Evolutionary conservation across 75 land plant genomes (phyloP).

Genomic region (Larix kaempferi): DNA sequence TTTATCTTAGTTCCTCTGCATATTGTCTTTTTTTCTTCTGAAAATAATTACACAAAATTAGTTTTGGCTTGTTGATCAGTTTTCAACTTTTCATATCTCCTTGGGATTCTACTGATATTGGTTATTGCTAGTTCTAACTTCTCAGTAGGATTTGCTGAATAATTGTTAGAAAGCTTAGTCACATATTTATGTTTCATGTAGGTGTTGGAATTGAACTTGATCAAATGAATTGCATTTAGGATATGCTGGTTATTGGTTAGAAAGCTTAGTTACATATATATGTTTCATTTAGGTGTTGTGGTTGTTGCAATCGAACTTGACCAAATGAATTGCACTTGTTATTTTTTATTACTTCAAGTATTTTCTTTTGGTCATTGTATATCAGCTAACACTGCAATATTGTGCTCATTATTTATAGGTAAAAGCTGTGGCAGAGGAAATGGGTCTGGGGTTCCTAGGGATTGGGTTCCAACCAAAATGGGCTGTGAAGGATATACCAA

Average conservation of each 20-base stretch:
- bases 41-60: neutral
- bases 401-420: conserved; percentile 47
- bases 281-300: no score
- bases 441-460: conserved; percentile 93
- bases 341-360: neutral
- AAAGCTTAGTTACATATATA: neutral
- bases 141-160: no score
- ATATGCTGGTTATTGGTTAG: neutral
- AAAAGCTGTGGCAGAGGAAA: conserved; percentile 99
- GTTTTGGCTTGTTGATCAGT: neutral
- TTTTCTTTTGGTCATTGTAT: neutral
- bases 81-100: neutral
- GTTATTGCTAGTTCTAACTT: neutral
- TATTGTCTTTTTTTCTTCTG: neutral
- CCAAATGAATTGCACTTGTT: neutral
- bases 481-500: conserved; percentile 67
- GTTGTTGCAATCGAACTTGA: neutral
- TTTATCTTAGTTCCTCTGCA: no score
- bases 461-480: conserved; percentile 99
- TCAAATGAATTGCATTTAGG: neutral
- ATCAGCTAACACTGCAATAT: neutral
- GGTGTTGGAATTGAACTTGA: neutral
- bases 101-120: neutral
- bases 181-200: no score
- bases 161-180: neutral